Conservation (phyloP, 192 early-diverging fungal species). For the Coemansia sp. region DNA sequence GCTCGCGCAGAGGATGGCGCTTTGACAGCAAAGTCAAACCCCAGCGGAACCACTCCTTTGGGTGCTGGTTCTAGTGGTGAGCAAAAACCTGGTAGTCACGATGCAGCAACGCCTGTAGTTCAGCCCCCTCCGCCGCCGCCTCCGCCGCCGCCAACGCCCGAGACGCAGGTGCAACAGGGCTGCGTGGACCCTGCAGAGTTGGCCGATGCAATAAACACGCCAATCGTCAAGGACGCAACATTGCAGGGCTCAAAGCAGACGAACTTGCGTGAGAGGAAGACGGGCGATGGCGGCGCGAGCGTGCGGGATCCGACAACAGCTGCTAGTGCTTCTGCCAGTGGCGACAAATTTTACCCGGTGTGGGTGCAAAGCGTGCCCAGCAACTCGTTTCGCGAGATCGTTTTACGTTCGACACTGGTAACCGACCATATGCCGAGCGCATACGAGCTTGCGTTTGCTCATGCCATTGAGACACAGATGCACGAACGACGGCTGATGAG, state of each 20-base stretch:
- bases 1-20: not conserved
- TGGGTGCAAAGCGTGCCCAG: constrained; percentile 45
- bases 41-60: not conserved
- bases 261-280: not conserved
- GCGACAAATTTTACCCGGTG: constrained; percentile 42
- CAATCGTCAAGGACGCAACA: constrained; percentile 11
- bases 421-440: constrained; percentile 57
- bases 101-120: not conserved
- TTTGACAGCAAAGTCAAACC: not conserved
- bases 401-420: constrained; percentile 48
- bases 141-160: constrained; percentile 49
- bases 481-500: constrained; percentile 42
- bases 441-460: constrained; percentile 53
- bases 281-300: not conserved
- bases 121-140: constrained; percentile 1
- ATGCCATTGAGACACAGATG: constrained; percentile 53
- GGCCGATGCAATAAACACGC: constrained; percentile 50
- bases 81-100: not conserved
- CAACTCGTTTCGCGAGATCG: constrained; percentile 45
- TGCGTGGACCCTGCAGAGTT: constrained; percentile 37
- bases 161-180: constrained; percentile 35
- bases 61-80: not conserved
- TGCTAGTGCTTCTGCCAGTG: constrained; percentile 9
- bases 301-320: not conserved
- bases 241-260: not conserved